Evolutionary conservation across 192 early-diverging fungal genomes (phyloP), one percentile per base, ranked within the genome.

Genomic region (Phycomyces blakesleeanus): DNA sequence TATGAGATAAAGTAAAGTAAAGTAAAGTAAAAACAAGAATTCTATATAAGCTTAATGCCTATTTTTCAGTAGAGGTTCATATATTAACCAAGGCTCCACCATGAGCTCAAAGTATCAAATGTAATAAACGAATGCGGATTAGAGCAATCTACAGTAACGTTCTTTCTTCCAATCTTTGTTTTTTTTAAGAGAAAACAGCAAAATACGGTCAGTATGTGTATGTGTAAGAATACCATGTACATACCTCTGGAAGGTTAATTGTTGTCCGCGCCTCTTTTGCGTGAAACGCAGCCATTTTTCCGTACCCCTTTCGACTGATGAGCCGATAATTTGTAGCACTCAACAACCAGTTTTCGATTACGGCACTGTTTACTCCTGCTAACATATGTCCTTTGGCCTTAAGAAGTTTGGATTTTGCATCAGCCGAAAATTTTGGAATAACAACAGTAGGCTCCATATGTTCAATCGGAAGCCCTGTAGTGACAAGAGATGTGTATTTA

Each of bases 401-500:
- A 26, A 71, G 70, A 37, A 71, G 67, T 26, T 76, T 76, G 5
- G 74, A 60, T 2, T 71, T 64, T 24, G 70, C 65, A 20, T 58
- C 49, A n/a, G 44, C 15, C 3, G 44, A 47, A 34, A 27, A 21
- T 20, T 52, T 62, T 18, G 60, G 49, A 16, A 25, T 37, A 15
- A 62, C 60, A 15, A 49, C 51, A 24, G 49, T 62, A 24, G 60
- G 44, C 22, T 68, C 66, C 22, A 68, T 61, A 44, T 68, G 66
- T 14, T 61, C 59, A 55, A 68, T 68, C 25, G 66, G 66, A 16
- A 68, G 40, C 40, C 66, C 66, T n/a, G 66, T 68, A 26, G 60
- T 52, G 9, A 68, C 38, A 6, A 61, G 27, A 2, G 25, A 11
- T 0, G 66, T 61, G 15, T 55, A 37, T 15, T 61, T 27, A 29